These are phyloP conservation scores for Lentinula guzmanii DNA, from an alignment of 768 basidiomycete genomes.

Conservation along the genomic window DNA sequence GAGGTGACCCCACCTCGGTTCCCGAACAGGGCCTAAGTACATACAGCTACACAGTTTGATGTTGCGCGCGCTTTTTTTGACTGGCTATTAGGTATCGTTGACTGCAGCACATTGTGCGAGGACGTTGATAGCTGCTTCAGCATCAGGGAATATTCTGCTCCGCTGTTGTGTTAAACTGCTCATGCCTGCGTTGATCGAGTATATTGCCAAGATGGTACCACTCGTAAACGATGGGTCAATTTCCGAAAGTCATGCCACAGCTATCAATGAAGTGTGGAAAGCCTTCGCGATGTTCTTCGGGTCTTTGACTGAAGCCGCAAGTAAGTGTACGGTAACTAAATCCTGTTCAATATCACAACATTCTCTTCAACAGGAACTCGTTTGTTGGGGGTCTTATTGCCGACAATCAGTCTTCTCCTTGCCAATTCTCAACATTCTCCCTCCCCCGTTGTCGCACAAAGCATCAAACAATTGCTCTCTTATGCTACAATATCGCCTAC, in stretches of 20 bases:
- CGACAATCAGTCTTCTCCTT: conserved; percentile 68
- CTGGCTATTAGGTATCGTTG: conserved; percentile 52
- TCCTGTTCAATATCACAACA: conserved; percentile 3
- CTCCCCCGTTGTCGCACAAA: conserved; percentile 46
- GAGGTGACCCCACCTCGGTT: too few species aligned
- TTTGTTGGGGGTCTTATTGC: conserved; percentile 66
- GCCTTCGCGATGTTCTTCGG: conserved; percentile 38
- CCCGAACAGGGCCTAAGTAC: too few species aligned
- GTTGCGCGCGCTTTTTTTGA: background rate
- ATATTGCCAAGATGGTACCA: conserved; percentile 64
- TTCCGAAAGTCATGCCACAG: conserved; percentile 51
- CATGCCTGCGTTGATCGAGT: conserved; percentile 78
- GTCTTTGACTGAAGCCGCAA: conserved; percentile 49
- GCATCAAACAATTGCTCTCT: conserved; percentile 59
- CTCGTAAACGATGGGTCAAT: conserved; percentile 51
- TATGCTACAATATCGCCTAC: conserved; percentile 67
- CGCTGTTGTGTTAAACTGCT: conserved; percentile 67
- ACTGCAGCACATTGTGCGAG: conserved; percentile 89
- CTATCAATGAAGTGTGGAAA: conserved; percentile 47
- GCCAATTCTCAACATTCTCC: conserved; percentile 39
- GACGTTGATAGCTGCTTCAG: conserved; percentile 71
- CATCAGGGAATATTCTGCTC: conserved; percentile 58
- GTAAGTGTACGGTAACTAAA: conserved; percentile 36
- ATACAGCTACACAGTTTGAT: background rate
- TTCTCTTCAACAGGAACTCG: conserved; percentile 45